Percentiles rank a stretch among this genome's conserved stretches.
These are phyloP conservation scores for Ilyonectria robusta DNA, from an alignment of 2,329 filamentous ascomycete species.

Conservation along the genomic window DNA sequence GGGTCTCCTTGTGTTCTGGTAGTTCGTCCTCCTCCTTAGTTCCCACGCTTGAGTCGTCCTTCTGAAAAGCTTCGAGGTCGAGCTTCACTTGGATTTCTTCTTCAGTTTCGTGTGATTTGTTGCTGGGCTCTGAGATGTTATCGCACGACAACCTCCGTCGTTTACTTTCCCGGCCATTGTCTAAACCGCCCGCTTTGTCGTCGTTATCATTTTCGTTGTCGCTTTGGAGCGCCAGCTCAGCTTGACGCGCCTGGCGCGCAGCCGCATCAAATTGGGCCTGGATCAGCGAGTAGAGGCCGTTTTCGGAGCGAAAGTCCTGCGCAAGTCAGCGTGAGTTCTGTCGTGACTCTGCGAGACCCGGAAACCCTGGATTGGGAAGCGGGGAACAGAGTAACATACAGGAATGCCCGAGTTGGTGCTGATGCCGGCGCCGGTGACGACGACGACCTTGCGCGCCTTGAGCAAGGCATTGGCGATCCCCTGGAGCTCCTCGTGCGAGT, in stretches of 20 bases:
- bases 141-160: constrained; percentile 52
- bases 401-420: constrained; percentile 84
- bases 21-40: constrained; percentile 34
- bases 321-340: constrained; percentile 32
- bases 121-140: constrained; percentile 27
- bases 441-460: constrained; percentile 78
- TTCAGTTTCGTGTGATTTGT: constrained; percentile 31
- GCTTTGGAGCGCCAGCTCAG: constrained; percentile 42
- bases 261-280: constrained; percentile 76
- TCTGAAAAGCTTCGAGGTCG: constrained; percentile 32
- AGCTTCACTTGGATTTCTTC: constrained; percentile 45
- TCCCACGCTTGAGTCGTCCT: constrained; percentile 19
- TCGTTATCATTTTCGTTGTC: constrained; percentile 35
- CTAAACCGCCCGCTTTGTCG: constrained; percentile 27
- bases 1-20: constrained; percentile 3
- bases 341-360: not conserved
- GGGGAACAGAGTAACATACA: constrained; percentile 57
- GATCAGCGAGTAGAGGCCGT: constrained; percentile 80
- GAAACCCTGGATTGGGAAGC: constrained; percentile 17
- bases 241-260: constrained; percentile 53
- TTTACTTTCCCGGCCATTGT: constrained; percentile 48
- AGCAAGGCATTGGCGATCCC: constrained; percentile 75
- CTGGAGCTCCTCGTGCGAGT: constrained; percentile 70
- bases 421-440: constrained; percentile 81
- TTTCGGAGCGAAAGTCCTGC: constrained; percentile 80